A percentile compares a stretch with the other conserved stretches of the same genome.
Evolutionary conservation across 2,329 filamentous ascomycete genomes (phyloP).

Genomic region (Fusarium anthophilum): DNA sequence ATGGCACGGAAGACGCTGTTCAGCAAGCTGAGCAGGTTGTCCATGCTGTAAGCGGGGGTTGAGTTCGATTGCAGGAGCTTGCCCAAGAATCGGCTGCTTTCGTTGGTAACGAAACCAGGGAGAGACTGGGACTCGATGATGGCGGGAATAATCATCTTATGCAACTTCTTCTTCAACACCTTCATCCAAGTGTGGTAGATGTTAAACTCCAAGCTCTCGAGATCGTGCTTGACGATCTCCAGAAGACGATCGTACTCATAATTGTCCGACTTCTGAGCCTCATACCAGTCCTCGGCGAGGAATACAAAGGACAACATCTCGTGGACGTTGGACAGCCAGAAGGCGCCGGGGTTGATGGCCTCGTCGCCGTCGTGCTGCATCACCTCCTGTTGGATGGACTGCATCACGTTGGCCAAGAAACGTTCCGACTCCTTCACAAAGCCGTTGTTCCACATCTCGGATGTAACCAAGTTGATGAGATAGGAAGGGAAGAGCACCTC

Average conservation of each 20-base stretch:
- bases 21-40: slow-evolving; percentile 92
- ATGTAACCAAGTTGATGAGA: slow-evolving; percentile 98
- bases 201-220: slow-evolving; percentile 98
- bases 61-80: slow-evolving; percentile 94
- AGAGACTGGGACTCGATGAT: slow-evolving; percentile 99
- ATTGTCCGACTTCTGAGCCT: slow-evolving; percentile 98
- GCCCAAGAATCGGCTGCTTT: slow-evolving; percentile 97
- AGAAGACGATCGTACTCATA: slow-evolving; percentile 97
- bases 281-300: slow-evolving; percentile 99
- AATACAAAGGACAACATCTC: slow-evolving; percentile 99
- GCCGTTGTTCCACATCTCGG: slow-evolving; percentile 99
- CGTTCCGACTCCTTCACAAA: slow-evolving; percentile 99
- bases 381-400: slow-evolving; percentile 98
- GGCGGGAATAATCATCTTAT: slow-evolving; percentile 99
- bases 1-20: slow-evolving; percentile 99
- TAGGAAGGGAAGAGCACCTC: slow-evolving; percentile 99
- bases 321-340: slow-evolving; percentile 99
- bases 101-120: slow-evolving; percentile 97
- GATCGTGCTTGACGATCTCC: slow-evolving; percentile 98
- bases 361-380: slow-evolving; percentile 99
- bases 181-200: slow-evolving; percentile 99
- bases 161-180: slow-evolving; percentile 97
- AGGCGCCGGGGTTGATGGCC: slow-evolving; percentile 94
- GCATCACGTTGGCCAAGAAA: slow-evolving; percentile 99
- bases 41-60: slow-evolving; percentile 98